Percentiles rank a stretch among this genome's conserved stretches.
Conservation (phyloP, 1,139 yeast species). For the Zygosaccharomyces sapae region DNA sequence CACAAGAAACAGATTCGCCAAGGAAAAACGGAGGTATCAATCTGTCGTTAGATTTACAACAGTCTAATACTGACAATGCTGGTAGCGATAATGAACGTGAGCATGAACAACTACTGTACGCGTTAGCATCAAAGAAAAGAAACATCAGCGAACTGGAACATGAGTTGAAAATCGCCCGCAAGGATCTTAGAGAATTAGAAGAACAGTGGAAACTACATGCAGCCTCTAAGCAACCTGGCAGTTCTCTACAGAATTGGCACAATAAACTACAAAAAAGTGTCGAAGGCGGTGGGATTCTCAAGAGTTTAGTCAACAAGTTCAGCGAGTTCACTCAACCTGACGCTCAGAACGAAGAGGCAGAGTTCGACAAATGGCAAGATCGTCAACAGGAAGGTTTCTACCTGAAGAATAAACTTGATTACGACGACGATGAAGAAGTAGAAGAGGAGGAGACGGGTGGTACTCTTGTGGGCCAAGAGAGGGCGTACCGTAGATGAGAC, state of each 20-base stretch:
- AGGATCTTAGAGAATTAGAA: slow-evolving; percentile 39
- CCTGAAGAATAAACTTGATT: slow-evolving; percentile 26
- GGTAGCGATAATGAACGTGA: neutral
- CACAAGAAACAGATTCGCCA: slow-evolving; percentile 4
- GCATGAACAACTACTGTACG: slow-evolving; percentile 29
- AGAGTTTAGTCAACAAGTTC: slow-evolving; percentile 24
- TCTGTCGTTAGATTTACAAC: neutral
- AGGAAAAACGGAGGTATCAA: neutral
- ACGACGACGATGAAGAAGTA: slow-evolving; percentile 28
- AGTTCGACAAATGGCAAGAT: slow-evolving; percentile 26
- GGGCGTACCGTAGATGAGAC: neutral
- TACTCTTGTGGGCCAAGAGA: slow-evolving; percentile 8
- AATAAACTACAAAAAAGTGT: slow-evolving; percentile 19
- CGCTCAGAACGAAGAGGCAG: slow-evolving; percentile 32
- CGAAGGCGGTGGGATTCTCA: slow-evolving; percentile 14
- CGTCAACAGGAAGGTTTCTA: slow-evolving; percentile 21
- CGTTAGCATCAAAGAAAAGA: slow-evolving; percentile 45
- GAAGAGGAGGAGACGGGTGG: slow-evolving; percentile 13
- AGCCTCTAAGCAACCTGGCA: slow-evolving; percentile 13
- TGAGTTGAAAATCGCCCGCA: slow-evolving; percentile 37
- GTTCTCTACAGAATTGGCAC: slow-evolving; percentile 15
- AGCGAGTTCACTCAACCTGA: slow-evolving; percentile 27
- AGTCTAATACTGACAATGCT: neutral
- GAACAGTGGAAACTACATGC: slow-evolving; percentile 23
- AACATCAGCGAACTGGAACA: slow-evolving; percentile 41